Percentiles rank a stretch among this genome's conserved stretches.
Conservation (phyloP, 2,329 filamentous ascomycete genomes). For the Pyricularia pennisetigena region DNA sequence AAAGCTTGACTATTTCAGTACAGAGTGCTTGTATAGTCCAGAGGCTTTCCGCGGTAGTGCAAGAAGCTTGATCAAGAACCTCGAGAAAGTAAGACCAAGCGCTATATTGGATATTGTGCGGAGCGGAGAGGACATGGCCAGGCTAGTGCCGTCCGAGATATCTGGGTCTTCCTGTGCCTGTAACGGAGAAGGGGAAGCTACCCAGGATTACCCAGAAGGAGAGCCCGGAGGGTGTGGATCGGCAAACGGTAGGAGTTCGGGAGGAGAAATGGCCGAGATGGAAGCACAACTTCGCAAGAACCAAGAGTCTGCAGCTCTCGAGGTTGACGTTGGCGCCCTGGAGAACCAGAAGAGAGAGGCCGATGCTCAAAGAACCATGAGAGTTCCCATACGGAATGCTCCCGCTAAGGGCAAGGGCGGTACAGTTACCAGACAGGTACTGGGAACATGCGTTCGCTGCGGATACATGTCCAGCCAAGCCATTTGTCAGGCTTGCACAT, state of each 20-base stretch:
- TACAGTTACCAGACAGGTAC: constrained; percentile 49
- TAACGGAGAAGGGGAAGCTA: constrained; percentile 26
- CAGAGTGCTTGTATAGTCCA: constrained; percentile 96
- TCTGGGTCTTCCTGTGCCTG: constrained; percentile 31
- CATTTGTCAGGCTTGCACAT: constrained; percentile 85
- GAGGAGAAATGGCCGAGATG: constrained; percentile 73
- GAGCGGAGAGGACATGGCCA: constrained; percentile 93
- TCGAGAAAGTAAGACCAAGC: constrained; percentile 87
- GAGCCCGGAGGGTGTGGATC: constrained; percentile 63
- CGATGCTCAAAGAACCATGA: constrained; percentile 15
- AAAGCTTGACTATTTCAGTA: constrained; percentile 95
- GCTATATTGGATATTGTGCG: constrained; percentile 91
- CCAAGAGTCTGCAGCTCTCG: constrained; percentile 48
- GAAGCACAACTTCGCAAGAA: constrained; percentile 62
- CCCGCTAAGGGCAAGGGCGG: constrained; percentile 16
- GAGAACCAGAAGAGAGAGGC: constrained; percentile 23
- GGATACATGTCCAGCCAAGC: constrained; percentile 94
- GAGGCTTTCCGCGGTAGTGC: constrained; percentile 94
- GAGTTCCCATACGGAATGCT: constrained; percentile 13
- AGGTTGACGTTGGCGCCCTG: constrained; percentile 53
- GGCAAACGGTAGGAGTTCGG: constrained; percentile 53
- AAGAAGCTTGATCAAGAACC: constrained; percentile 83
- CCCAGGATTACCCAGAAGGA: constrained; percentile 12
- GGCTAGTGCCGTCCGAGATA: constrained; percentile 59
- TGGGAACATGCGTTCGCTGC: constrained; percentile 78